Evolutionary conservation across 768 basidiomycete species (phyloP), one percentile per base, ranked within the genome.

Genomic region (Boletellus ananiceps): DNA sequence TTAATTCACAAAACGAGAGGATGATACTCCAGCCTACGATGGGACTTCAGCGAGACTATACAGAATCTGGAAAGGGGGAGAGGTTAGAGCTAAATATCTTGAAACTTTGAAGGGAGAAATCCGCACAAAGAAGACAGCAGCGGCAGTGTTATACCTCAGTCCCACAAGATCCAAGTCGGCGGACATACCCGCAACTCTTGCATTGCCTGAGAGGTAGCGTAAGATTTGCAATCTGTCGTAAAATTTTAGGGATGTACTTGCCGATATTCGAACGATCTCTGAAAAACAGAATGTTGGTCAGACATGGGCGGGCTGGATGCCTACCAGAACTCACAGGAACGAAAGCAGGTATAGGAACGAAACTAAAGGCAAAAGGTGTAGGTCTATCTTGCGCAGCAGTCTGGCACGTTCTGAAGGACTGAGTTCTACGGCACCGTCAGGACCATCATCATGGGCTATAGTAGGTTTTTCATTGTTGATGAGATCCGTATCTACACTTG

Each of bases 241-340:
- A 18, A 21, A 18, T 14, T 25, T 15, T 11, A 1, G 29, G 11
- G 29, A 50, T 23, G 29, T 36, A 64, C 66, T 65, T 58, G 49
- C 75, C 76, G 38, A 77, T 61, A 57, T 76, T 78, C 40, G 72
- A 61, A 16, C 76, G 70, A 57, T 77, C 76, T 19, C 72, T 73
- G 41, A 29, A 44, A 16, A 42, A 39, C 25, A 14, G 21, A 27
- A 21, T 2, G 6, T 44, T 7, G 11, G 15, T 55, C 25, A 41
- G 29, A 37, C 9, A 1, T 3, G 2, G 13, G 21, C 8, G 11
- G 32, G 8, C 16, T 0, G 14, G 35, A 21, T 36, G 4, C 35
- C 19, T 15, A 38, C 7, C 2, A 21, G 4, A 42, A 69, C 74
- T 65, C 51, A 76, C 72, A 77, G 57, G 56, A 76, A 77, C 7